Percentiles rank a stretch among this genome's conserved stretches.
phyloP scores from a whole-genome alignment of 2,329 filamentous ascomycete species.

The Helicocarpus griseus region DNA sequence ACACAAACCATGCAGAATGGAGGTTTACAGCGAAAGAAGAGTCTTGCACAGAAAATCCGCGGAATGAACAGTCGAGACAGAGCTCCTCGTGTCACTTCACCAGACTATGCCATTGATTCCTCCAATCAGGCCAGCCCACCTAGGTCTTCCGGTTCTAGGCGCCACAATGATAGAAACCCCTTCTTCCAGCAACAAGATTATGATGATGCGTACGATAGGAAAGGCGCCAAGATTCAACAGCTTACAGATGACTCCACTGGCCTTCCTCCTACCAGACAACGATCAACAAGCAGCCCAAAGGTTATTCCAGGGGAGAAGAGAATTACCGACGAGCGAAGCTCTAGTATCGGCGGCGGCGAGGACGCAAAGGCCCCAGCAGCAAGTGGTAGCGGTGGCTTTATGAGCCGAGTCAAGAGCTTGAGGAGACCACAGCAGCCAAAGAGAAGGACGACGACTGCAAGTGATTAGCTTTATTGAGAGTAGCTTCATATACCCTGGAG shows the following conservation, averaged over 20 bases:
- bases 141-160: constrained; percentile 24
- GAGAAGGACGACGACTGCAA: constrained; percentile 3
- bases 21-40: constrained; percentile 82
- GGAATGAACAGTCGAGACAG: constrained; percentile 63
- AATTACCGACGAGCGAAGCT: constrained; percentile 19
- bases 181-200: constrained; percentile 67
- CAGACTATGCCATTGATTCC: constrained; percentile 34
- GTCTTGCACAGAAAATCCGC: constrained; percentile 81
- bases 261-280: constrained; percentile 22
- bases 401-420: constrained; percentile 15
- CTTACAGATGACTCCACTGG: constrained; percentile 33
- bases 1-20: constrained; percentile 32
- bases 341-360: constrained; percentile 5
- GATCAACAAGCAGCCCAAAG: constrained; percentile 52
- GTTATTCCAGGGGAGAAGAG: constrained; percentile 33
- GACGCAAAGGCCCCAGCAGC: constrained; percentile 1
- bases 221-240: constrained; percentile 48
- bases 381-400: constrained; percentile 10
- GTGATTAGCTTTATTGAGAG: too few species aligned
- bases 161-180: constrained; percentile 53
- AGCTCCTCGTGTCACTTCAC: constrained; percentile 45
- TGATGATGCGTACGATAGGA: constrained; percentile 55
- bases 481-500: too few species aligned
- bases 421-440: constrained; percentile 11
- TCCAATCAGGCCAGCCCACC: constrained; percentile 17